phyloP scores from a whole-genome alignment of 345 rosid species.

The Arabidopsis suecica region DNA sequence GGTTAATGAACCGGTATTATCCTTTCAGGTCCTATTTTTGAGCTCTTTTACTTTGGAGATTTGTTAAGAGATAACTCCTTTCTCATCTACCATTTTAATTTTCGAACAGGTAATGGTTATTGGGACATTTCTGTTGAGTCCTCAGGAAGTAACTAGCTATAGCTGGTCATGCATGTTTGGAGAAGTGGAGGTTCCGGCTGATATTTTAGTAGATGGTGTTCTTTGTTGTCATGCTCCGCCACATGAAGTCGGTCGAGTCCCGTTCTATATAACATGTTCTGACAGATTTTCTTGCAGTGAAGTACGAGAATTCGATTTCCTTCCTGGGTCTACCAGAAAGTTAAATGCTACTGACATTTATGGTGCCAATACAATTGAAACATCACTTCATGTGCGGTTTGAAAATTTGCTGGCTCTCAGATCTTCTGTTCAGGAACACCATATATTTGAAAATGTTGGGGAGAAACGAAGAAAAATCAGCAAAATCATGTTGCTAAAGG shows the following conservation, averaged over 20 bases:
- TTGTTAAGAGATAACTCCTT: conserved; percentile 13
- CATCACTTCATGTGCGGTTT: conserved; percentile 57
- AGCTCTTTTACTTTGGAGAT: conserved; percentile 9
- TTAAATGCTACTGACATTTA: conserved; percentile 53
- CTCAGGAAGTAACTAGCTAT: conserved; percentile 63
- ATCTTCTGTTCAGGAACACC: conserved; percentile 44
- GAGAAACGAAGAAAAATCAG: conserved; percentile 57
- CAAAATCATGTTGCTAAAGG: conserved; percentile 66
- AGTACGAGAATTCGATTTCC: conserved; percentile 86
- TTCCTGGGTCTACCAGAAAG: conserved; percentile 57
- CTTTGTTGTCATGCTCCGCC: conserved; percentile 77
- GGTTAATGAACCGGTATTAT: conserved; percentile 5
- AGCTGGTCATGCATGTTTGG: conserved; percentile 99
- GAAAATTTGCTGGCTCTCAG: conserved; percentile 61
- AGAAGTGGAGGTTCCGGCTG: conserved; percentile 90
- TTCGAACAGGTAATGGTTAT: conserved; percentile 62
- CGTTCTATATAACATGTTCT: conserved; percentile 89
- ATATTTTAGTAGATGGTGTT: conserved; percentile 72
- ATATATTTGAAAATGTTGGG: conserved; percentile 50
- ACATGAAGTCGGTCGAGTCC: conserved; percentile 71
- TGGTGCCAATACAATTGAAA: conserved; percentile 47
- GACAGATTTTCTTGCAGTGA: conserved; percentile 94
- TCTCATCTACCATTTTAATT: conserved; percentile 29
- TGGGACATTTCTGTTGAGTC: conserved; percentile 71
- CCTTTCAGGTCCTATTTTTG: conserved; percentile 15